phyloP scores from a whole-genome alignment of 2,329 filamentous ascomycete genomes.

The Zymoseptoria tritici region DNA sequence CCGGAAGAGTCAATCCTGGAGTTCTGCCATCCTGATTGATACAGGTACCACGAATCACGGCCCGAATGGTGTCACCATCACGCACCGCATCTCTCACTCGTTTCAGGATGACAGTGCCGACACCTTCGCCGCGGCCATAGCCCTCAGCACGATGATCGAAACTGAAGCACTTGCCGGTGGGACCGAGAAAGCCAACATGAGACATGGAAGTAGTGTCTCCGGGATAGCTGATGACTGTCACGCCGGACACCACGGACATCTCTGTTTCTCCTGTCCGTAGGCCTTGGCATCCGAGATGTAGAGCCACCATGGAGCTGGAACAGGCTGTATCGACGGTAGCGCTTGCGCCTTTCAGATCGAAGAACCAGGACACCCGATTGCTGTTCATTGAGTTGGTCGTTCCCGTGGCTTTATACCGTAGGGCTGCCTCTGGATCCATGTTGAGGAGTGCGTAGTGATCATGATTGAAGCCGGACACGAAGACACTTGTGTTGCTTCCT shows the following conservation, averaged over 20 bases:
- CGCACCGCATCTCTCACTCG: slow-evolving; percentile 39
- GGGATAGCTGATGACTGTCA: no score
- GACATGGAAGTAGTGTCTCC: no score
- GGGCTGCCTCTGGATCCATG: background rate
- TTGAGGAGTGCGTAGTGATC: background rate
- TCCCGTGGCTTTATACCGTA: background rate
- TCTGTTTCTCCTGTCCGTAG: background rate
- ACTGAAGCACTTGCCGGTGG: slow-evolving; percentile 9
- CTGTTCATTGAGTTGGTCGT: background rate
- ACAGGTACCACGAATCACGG: slow-evolving; percentile 25
- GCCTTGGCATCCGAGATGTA: background rate
- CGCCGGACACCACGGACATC: no score
- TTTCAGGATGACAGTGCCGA: slow-evolving; percentile 43
- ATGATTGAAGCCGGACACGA: background rate
- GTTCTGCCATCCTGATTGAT: slow-evolving; percentile 30
- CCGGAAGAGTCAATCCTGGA: slow-evolving; percentile 25
- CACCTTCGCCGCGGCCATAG: slow-evolving; percentile 47
- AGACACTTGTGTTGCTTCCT: background rate
- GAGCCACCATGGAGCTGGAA: no score
- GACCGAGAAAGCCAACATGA: background rate
- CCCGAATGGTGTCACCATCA: slow-evolving; percentile 39
- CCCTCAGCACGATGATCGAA: slow-evolving; percentile 39
- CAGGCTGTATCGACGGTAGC: slow-evolving; percentile 13
- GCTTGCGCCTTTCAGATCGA: slow-evolving; percentile 10
- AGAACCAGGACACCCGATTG: slow-evolving; percentile 5